Percentiles rank a stretch among this genome's conserved stretches.
Conservation (phyloP, 371 early-diverging fungal genomes). For the Capillidium heterosporum region DNA sequence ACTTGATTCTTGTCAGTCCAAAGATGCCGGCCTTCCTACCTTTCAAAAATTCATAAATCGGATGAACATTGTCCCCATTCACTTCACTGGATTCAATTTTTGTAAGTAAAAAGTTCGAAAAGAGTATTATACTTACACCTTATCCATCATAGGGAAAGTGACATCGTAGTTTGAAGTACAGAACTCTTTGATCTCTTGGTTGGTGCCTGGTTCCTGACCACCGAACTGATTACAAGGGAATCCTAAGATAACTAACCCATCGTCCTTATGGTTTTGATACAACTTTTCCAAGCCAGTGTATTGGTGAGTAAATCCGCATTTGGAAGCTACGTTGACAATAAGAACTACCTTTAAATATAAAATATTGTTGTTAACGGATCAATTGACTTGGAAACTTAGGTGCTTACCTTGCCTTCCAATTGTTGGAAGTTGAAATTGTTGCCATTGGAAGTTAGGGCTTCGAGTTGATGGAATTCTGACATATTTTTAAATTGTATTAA, state of each 20-base stretch:
- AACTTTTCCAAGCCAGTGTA: slow-evolving; percentile 66
- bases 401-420: too few relatives aligned
- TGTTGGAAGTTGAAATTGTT: too few relatives aligned
- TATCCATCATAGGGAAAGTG: slow-evolving; percentile 66
- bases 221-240: slow-evolving; percentile 87
- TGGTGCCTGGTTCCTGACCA: slow-evolving; percentile 42
- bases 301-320: slow-evolving; percentile 86
- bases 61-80: slow-evolving; percentile 53
- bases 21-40: slow-evolving; percentile 20
- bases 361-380: not conserved
- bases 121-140: slow-evolving; percentile 16
- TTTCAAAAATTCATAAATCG: slow-evolving; percentile 58
- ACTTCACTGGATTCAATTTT: slow-evolving; percentile 30
- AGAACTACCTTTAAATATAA: slow-evolving; percentile 65
- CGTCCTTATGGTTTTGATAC: slow-evolving; percentile 57
- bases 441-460: too few relatives aligned
- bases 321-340: slow-evolving; percentile 88
- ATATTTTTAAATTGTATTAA: too few relatives aligned
- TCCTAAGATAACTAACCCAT: slow-evolving; percentile 53
- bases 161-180: slow-evolving; percentile 50
- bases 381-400: too few relatives aligned
- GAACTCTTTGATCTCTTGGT: slow-evolving; percentile 42
- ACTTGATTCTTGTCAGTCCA: slow-evolving; percentile 30
- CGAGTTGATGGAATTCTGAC: too few relatives aligned
- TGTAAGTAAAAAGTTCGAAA: slow-evolving; percentile 5